Base-by-base conservation (phyloP, 768 basidiomycete species). In the Sutorius australiensis region DNA sequence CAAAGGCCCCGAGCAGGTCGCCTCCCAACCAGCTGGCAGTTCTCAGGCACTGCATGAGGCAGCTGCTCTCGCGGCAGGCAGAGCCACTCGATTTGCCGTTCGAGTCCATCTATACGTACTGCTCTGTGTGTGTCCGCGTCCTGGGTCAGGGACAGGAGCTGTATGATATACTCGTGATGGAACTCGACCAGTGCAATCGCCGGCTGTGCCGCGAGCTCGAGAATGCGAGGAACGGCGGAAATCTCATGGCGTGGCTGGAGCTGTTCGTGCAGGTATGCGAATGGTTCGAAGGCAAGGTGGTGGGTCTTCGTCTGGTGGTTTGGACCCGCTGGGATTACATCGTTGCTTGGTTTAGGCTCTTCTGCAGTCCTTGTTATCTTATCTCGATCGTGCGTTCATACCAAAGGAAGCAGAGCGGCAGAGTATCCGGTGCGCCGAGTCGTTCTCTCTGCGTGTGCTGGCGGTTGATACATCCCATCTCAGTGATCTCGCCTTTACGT, bases 381-480 rank as follows among this genome's bases (percentile, higher is more conserved):
- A 85, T 64, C 68, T 92, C 46, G 89, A 93, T 62, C 81, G 86
- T 61, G 75, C 77, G 0, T 90, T 84, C 57, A 75, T 89, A 10
- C 61, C 66, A 0, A 70, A 72, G 37, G 67, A 76, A 31, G 68
- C 72, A 27, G 67, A 71, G 12, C 50, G 73, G 13, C 59, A 61
- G 8, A 70, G 66, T 13, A 77, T 85, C 42, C 76, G 69, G 87
- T 86, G 57, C 19, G 75, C 47, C 24, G 32, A 3, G 24, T 5
- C 27, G 38, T 50, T 14, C 7, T 12, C 16, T 34, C 21, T 24
- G 12, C 14, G 40, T 27, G 14, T 31, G 19, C 28, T 11, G 16
- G 21, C 33, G n/a, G 11, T 50, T 46, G 32, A 50, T 28, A 52
- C 53, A 17, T 24, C 10, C 38, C 6, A 31, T 14, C 36, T 21